These are phyloP conservation scores for Blastobotrys apis DNA, from an alignment of 1,139 yeast species.

Conservation along the genomic window DNA sequence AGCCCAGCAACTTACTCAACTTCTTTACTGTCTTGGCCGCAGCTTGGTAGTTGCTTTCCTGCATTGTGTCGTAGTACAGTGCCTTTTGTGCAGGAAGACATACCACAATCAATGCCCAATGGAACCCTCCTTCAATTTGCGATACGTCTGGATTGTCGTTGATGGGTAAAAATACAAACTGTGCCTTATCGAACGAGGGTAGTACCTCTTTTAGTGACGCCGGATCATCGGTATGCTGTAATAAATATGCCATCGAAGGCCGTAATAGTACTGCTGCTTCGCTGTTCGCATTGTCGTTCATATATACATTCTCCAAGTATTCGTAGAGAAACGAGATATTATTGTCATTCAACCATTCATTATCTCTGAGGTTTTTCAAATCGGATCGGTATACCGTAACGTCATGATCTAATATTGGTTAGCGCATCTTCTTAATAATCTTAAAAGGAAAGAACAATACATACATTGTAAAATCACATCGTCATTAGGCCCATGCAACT, in stretches of 20 bases:
- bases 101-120: constrained; percentile 52
- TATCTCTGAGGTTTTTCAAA: constrained; percentile 43
- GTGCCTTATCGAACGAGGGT: constrained; percentile 41
- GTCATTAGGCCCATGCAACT: constrained; percentile 14
- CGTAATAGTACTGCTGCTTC: constrained; percentile 30
- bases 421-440: not conserved
- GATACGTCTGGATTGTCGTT: constrained; percentile 49
- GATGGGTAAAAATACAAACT: constrained; percentile 48
- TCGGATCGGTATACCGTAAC: constrained; percentile 46
- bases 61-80: constrained; percentile 46
- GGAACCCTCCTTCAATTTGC: constrained; percentile 48
- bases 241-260: constrained; percentile 41
- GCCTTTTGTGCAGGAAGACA: constrained; percentile 39
- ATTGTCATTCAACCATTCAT: constrained; percentile 73
- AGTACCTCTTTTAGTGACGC: constrained; percentile 38
- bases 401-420: constrained; percentile 38
- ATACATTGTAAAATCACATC: constrained; percentile 21
- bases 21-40: constrained; percentile 36
- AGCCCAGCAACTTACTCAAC: constrained; percentile 33
- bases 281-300: constrained; percentile 13
- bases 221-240: constrained; percentile 32
- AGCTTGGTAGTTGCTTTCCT: constrained; percentile 39
- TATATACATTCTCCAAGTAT: constrained; percentile 41
- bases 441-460: constrained; percentile 2
- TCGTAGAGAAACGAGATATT: constrained; percentile 62